These are phyloP conservation scores for Amylocystis lapponica DNA, from an alignment of 768 basidiomycete species.

Conservation along the genomic window DNA sequence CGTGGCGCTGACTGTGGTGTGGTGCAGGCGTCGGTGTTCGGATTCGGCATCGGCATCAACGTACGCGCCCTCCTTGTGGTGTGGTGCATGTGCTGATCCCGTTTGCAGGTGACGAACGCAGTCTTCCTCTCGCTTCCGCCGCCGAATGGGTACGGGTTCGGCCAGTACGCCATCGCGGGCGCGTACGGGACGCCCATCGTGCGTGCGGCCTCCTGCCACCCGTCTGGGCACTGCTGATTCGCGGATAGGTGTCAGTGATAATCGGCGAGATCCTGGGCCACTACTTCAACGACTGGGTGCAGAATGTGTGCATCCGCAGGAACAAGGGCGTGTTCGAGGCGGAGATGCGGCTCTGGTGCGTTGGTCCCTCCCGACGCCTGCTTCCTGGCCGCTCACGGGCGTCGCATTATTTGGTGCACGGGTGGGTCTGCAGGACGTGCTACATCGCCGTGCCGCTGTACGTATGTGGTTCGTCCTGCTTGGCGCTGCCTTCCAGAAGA, in stretches of 20 bases:
- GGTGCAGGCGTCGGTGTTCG: conserved; percentile 48
- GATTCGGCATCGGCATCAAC: conserved; percentile 61
- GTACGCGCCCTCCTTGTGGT: conserved; percentile 21
- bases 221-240: too few species aligned
- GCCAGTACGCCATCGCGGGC: conserved; percentile 44
- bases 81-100: too few species aligned
- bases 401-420: background rate
- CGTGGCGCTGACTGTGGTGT: background rate
- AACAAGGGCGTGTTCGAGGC: conserved; percentile 50
- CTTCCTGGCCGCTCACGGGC: background rate
- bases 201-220: conserved; percentile 11
- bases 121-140: conserved; percentile 55
- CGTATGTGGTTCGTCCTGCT: conserved; percentile 56
- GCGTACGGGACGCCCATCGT: conserved; percentile 53
- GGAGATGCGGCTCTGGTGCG: conserved; percentile 53
- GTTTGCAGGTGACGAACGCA: conserved; percentile 54
- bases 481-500: conserved; percentile 51
- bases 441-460: conserved; percentile 58
- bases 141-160: conserved; percentile 49
- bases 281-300: conserved; percentile 46
- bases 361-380: background rate
- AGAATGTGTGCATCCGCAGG: conserved; percentile 35
- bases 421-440: conserved; percentile 40
- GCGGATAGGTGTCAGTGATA: conserved; percentile 45
- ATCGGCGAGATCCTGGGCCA: conserved; percentile 48